Base-by-base conservation (phyloP, 73 alveolate genomes). In the Blepharisma japonicum region DNA sequence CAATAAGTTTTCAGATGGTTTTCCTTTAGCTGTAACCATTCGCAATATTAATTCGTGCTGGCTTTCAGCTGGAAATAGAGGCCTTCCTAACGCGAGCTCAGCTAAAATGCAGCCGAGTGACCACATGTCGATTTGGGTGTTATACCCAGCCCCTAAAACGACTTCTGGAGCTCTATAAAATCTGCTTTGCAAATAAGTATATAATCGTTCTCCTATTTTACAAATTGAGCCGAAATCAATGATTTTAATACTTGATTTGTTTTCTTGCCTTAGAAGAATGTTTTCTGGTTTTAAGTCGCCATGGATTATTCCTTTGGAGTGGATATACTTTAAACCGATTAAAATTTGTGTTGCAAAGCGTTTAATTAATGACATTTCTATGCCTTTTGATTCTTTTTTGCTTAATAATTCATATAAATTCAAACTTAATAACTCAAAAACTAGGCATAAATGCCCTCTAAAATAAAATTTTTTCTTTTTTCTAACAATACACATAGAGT, bases 281-380 rank as follows among this genome's bases (percentile, higher is more conserved):
- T 84, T 84, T 79, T 84, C 91, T 23, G 91, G 91, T 47, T 84
- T 84, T 78, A 84, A 79, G 77, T 84, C 91, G 70, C 91, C 79
- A 66, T 84, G 91, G 55, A 84, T 79, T 79, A 84, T 66, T 66
- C 46, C 46, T 66, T 66, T 47, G 46, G n/a, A 42, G 42, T 66
- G 42, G 42, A 66, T 42, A 66, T 42, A 66, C 14, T 14, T 42
- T 66, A 66, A 66, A 14, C 25, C 9, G 46, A 66, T 42, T 66
- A 66, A 66, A 11, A 66, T 66, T 14, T 66, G 55, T 66, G 76
- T 66, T 66, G 76, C 11, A 14, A 11, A 66, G 42, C 46, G 42
- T 32, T 32, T 32, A 32, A 32, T 32, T 32, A 32, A 32, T 32
- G 42, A 32, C 42, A 32, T 32, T 32, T 32, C 42, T 0, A 32